Evolutionary conservation across 2,329 filamentous ascomycete species (phyloP).

Genomic region (Thielaviopsis populi): DNA sequence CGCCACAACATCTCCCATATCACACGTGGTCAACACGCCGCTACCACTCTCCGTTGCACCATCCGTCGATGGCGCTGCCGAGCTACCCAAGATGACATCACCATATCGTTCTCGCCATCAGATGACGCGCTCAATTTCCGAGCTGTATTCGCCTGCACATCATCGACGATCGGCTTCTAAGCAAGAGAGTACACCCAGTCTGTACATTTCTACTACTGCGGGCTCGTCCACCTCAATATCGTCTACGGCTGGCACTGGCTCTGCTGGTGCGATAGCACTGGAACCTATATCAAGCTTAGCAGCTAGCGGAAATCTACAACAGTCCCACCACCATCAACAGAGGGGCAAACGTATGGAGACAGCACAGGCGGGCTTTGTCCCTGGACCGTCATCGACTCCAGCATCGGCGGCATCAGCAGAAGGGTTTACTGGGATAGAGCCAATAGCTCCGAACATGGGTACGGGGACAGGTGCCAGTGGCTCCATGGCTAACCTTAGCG

Average conservation of each 20-base stretch:
- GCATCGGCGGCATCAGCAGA: neutral
- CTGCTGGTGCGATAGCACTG: constrained; percentile 19
- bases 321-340: neutral
- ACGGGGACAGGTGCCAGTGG: neutral
- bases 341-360: neutral
- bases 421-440: neutral
- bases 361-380: neutral
- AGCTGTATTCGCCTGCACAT: constrained; percentile 32
- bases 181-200: constrained; percentile 21
- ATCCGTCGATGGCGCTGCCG: neutral
- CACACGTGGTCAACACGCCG: neutral
- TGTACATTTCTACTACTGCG: neutral
- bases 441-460: neutral
- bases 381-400: neutral
- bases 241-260: constrained; percentile 20
- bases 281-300: neutral
- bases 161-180: constrained; percentile 8
- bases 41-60: neutral
- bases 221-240: constrained; percentile 11
- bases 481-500: neutral
- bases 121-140: constrained; percentile 40
- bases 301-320: neutral
- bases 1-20: neutral
- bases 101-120: constrained; percentile 31
- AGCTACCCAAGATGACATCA: constrained; percentile 11